These are phyloP conservation scores for Xylariomycetidae sp. DNA, from an alignment of 2,329 filamentous ascomycete species.

Conservation along the genomic window DNA sequence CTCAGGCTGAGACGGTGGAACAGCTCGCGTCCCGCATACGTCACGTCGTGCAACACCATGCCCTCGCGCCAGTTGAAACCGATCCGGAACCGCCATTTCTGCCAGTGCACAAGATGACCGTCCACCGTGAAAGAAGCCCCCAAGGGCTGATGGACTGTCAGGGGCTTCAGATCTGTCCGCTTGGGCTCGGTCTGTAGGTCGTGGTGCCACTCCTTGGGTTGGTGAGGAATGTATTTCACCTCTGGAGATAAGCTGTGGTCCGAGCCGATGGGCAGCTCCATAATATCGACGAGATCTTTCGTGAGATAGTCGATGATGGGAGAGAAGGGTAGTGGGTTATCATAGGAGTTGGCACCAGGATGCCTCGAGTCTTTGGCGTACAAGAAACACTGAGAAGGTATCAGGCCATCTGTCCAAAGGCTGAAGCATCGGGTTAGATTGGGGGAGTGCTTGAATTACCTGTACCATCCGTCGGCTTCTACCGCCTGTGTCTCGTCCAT, in stretches of 20 bases:
- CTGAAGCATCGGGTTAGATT: no score
- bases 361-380: neutral
- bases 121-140: neutral
- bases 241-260: neutral
- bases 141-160: neutral
- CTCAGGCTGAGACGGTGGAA: conserved; percentile 63
- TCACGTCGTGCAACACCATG: conserved; percentile 64
- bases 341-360: neutral
- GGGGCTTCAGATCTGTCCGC: neutral
- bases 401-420: no score
- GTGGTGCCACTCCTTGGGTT: neutral
- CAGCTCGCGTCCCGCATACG: conserved; percentile 60
- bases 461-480: neutral
- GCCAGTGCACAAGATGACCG: conserved; percentile 46
- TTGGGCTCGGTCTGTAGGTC: neutral
- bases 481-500: neutral
- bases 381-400: no score
- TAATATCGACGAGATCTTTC: neutral
- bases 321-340: neutral
- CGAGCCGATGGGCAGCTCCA: neutral
- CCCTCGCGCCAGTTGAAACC: conserved; percentile 68
- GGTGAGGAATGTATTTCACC: neutral
- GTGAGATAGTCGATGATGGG: neutral
- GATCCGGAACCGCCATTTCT: conserved; percentile 66
- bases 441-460: no score